A percentile compares a stretch with the other conserved stretches of the same genome.
These are phyloP conservation scores for Phascolomyces articulosus DNA, from an alignment of 371 early-diverging fungal genomes.

Conservation along the genomic window DNA sequence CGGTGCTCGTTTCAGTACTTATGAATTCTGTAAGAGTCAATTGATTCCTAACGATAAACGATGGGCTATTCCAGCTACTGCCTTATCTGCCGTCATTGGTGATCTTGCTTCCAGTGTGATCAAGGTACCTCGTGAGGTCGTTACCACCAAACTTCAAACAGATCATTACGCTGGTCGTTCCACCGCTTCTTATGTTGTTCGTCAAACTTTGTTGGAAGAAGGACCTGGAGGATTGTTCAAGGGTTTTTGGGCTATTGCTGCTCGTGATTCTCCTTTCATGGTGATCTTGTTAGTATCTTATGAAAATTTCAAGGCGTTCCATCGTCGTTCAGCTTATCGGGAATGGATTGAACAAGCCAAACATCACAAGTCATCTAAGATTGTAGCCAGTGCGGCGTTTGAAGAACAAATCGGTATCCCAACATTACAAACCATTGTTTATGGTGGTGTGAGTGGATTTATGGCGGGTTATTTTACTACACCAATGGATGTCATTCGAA, in stretches of 20 bases:
- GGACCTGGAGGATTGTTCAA: constrained; percentile 74
- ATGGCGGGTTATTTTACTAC: constrained; percentile 83
- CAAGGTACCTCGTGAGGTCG: constrained; percentile 86
- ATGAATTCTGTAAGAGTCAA: constrained; percentile 73
- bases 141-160: constrained; percentile 78
- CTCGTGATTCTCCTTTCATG: constrained; percentile 86
- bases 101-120: constrained; percentile 79
- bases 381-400: constrained; percentile 52
- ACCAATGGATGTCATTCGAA: constrained; percentile 84
- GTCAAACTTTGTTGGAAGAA: constrained; percentile 62
- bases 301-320: constrained; percentile 78
- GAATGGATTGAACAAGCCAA: constrained; percentile 37
- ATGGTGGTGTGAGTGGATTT: constrained; percentile 80
- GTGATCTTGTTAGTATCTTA: constrained; percentile 80
- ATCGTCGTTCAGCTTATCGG: constrained; percentile 55
- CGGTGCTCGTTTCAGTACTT: constrained; percentile 76
- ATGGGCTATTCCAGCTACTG: constrained; percentile 61
- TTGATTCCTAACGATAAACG: constrained; percentile 45
- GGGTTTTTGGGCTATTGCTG: constrained; percentile 81
- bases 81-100: constrained; percentile 76
- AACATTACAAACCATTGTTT: constrained; percentile 67
- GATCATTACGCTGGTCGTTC: constrained; percentile 51
- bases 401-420: constrained; percentile 66
- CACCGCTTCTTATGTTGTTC: constrained; percentile 55
- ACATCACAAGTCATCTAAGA: constrained; percentile 29